These are phyloP conservation scores for Kuraishia floccosa DNA, from an alignment of 805 yeast species.

Conservation along the genomic window DNA sequence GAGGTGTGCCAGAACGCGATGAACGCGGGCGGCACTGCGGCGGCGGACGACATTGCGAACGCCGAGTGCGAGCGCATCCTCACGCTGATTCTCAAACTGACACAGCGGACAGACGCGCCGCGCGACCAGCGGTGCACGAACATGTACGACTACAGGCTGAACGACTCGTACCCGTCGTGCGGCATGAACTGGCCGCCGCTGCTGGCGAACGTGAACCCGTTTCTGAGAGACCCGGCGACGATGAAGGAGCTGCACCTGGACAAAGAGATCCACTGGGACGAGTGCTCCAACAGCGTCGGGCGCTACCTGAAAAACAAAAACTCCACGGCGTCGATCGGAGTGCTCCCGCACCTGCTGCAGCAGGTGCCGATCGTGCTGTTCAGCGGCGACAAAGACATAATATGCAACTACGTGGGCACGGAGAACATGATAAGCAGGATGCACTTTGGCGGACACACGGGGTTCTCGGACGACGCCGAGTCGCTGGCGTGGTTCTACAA, in stretches of 20 bases:
- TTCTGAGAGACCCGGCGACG: slow-evolving; percentile 34
- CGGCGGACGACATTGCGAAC: slow-evolving; percentile 11
- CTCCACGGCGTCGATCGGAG: slow-evolving; percentile 47
- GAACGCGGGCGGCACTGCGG: slow-evolving; percentile 13
- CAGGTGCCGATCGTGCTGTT: slow-evolving; percentile 52
- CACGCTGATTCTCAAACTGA: slow-evolving; percentile 20
- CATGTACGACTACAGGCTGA: slow-evolving; percentile 68
- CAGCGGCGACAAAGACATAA: slow-evolving; percentile 81
- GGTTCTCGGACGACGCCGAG: slow-evolving; percentile 28
- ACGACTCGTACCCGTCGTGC: slow-evolving; percentile 73
- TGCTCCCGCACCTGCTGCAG: slow-evolving; percentile 57
- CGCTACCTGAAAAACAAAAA: slow-evolving; percentile 34
- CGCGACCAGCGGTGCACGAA: slow-evolving; percentile 53
- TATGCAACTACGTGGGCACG: slow-evolving; percentile 77
- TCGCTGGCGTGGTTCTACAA: slow-evolving; percentile 32
- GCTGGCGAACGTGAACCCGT: slow-evolving; percentile 34
- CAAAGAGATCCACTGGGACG: slow-evolving; percentile 45
- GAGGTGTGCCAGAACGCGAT: slow-evolving; percentile 50
- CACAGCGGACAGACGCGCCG: slow-evolving; percentile 14
- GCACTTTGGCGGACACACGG: slow-evolving; percentile 51
- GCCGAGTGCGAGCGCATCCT: slow-evolving; percentile 29
- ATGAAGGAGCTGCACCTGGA: slow-evolving; percentile 38
- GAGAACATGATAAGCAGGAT: slow-evolving; percentile 51
- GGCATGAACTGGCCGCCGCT: slow-evolving; percentile 89
- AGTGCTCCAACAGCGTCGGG: slow-evolving; percentile 61